Conservation (phyloP, 176 grass and related monocot genomes). For the Musa acuminata region DNA sequence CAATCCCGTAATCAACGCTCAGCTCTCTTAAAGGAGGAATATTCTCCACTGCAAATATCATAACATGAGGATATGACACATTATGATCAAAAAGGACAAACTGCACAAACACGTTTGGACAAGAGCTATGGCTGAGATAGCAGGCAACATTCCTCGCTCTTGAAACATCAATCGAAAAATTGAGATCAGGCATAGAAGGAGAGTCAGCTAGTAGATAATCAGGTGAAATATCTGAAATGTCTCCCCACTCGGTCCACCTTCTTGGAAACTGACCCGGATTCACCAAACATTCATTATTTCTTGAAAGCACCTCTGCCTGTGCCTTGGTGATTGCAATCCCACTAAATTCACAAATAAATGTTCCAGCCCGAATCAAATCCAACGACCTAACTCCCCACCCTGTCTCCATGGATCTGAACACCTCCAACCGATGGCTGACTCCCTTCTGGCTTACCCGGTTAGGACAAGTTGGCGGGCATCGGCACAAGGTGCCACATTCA, state of each 20-base stretch:
- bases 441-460: conserved; percentile 69
- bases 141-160: conserved; percentile 51
- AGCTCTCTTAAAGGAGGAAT: conserved; percentile 83
- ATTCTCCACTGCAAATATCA: conserved; percentile 85
- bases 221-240: conserved; percentile 36
- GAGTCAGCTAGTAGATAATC: conserved; percentile 12
- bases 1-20: conserved; percentile 70
- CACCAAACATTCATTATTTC: conserved; percentile 14
- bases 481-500: conserved; percentile 54
- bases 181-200: conserved; percentile 9
- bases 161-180: conserved; percentile 57
- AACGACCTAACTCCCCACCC: conserved; percentile 71
- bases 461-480: conserved; percentile 41
- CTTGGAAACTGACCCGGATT: conserved; percentile 48
- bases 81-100: conserved; percentile 45
- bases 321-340: conserved; percentile 36
- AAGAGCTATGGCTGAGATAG: conserved; percentile 66
- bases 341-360: conserved; percentile 62
- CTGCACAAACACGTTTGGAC: conserved; percentile 67
- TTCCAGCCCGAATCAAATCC: conserved; percentile 65
- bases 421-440: conserved; percentile 60
- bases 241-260: conserved; percentile 81
- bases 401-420: conserved; percentile 67
- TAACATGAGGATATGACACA: conserved; percentile 48
- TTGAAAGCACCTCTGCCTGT: conserved; percentile 1